A percentile compares a stretch with the other conserved stretches of the same genome.
phyloP scores from a whole-genome alignment of 2,329 filamentous ascomycete species.

The Ophiocordyceps camponoti-leonardi region DNA sequence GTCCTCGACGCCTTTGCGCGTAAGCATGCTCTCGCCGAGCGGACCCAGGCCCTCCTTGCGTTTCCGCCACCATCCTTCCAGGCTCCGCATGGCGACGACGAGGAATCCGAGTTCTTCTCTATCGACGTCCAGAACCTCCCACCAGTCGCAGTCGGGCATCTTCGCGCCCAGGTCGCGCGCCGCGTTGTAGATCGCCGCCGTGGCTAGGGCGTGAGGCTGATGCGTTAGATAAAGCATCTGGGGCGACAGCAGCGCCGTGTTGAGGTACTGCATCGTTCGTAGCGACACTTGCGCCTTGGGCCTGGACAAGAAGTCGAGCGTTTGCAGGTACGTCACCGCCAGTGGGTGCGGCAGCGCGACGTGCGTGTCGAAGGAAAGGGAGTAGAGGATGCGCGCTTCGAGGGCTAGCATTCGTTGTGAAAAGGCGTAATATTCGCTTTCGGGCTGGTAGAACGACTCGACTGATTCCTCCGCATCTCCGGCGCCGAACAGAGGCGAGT shows the following conservation, averaged over 20 bases:
- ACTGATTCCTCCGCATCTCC: slow-evolving; percentile 22
- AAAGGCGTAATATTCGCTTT: slow-evolving; percentile 51
- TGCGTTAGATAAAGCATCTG: slow-evolving; percentile 85
- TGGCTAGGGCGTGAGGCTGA: slow-evolving; percentile 71
- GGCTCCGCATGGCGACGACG: slow-evolving; percentile 68
- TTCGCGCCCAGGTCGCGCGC: slow-evolving; percentile 60
- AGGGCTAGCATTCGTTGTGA: slow-evolving; percentile 49
- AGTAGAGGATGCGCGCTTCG: slow-evolving; percentile 61
- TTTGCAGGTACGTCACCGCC: slow-evolving; percentile 82
- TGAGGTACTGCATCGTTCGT: slow-evolving; percentile 62
- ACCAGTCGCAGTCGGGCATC: slow-evolving; percentile 77
- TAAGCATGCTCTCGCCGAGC: slow-evolving; percentile 33
- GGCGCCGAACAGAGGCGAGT: slow-evolving; percentile 35
- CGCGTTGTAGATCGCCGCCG: slow-evolving; percentile 80
- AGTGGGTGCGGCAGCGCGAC: slow-evolving; percentile 75
- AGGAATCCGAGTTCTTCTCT: slow-evolving; percentile 87
- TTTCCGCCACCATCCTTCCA: slow-evolving; percentile 49
- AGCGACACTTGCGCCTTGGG: slow-evolving; percentile 37
- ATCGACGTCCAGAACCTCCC: slow-evolving; percentile 95
- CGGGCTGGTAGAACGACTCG: slow-evolving; percentile 50
- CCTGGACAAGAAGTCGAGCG: slow-evolving; percentile 49
- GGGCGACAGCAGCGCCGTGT: slow-evolving; percentile 68
- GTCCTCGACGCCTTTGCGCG: slow-evolving; percentile 35
- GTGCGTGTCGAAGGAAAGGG: slow-evolving; percentile 67
- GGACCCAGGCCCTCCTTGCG: slow-evolving; percentile 40